A percentile compares a stretch with the other conserved stretches of the same genome.
phyloP scores from a whole-genome alignment of 176 grass and related monocot genomes.

The Triticum urartu region DNA sequence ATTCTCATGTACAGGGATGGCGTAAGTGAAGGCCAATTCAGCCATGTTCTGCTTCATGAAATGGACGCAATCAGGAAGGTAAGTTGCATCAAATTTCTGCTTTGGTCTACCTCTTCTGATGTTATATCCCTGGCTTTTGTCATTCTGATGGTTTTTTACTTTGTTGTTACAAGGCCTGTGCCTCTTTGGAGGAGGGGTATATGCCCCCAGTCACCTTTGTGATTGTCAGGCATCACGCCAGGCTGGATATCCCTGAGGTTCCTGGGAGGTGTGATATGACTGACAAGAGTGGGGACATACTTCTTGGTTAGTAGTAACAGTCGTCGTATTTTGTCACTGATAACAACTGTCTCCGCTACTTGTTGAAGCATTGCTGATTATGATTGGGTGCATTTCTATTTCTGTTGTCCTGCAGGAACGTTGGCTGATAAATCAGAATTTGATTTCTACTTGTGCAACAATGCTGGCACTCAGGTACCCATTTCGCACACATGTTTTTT shows the following conservation, averaged over 20 bases:
- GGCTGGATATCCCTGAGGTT: not conserved
- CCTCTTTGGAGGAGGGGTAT: slow-evolving; percentile 50
- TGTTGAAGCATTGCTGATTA: not conserved
- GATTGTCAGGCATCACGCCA: slow-evolving; percentile 41
- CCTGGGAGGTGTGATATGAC: slow-evolving; percentile 23
- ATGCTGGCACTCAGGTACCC: no score
- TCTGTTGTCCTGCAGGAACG: slow-evolving; percentile 33
- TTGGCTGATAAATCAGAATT: no score
- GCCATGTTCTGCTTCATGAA: slow-evolving; percentile 47
- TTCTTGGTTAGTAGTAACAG: slow-evolving; percentile 48
- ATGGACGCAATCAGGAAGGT: slow-evolving; percentile 78
- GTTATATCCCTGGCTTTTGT: not conserved
- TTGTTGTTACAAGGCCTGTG: slow-evolving; percentile 48
- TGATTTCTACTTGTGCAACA: no score
- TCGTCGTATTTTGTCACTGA: not conserved
- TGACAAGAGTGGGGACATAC: slow-evolving; percentile 43
- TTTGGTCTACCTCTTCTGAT: not conserved
- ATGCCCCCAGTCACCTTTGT: slow-evolving; percentile 7
- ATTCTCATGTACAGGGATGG: slow-evolving; percentile 26
- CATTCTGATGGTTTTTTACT: not conserved
- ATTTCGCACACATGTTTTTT: no score
- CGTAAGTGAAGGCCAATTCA: slow-evolving; percentile 34
- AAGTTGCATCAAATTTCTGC: not conserved
- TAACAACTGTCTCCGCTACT: not conserved
- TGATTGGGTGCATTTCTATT: not conserved